Evolutionary conservation across 345 rosid species (phyloP), one percentile per base, ranked within the genome.

Genomic region (Linum lewisii): DNA sequence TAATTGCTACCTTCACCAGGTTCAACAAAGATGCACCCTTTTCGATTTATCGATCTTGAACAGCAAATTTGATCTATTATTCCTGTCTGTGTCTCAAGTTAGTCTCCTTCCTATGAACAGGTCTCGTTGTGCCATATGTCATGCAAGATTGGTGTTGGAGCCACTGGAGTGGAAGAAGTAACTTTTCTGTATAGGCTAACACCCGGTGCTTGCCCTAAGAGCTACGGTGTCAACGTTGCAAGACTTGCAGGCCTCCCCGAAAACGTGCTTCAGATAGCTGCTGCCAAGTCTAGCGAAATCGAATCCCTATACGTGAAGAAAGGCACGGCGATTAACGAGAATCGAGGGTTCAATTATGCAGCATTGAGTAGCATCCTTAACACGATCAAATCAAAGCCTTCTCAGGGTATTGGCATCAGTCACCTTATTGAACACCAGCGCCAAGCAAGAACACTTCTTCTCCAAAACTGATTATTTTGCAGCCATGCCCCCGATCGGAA

Each of bases 161-260:
- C 1, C 52, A 78, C 66, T 64, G 94, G 90, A 73, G 64, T 72
- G 16, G 96, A 93, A 66, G 95, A 89, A 70, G 95, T 93, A 23
- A 84, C 92, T 21, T 93, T 89, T 73, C 99, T 89, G 42, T 85
- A 89, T 69, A 79, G 88, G 71, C 71, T 93, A 74, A 85, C 78
- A 9, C 62, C 74, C 54, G 97, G 97, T 61, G 87, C 88, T 54
- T 93, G 99, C 75, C 99, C 97, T 45, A 93, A 89, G 76, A 93
- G 99, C 77, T 87, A 89, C 60, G 97, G 99, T 60, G 92, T 89
- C 66, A 93, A 89, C 60, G 96, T 93, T 70, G 99, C 99, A 57
- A 83, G 96, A 65, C 75, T 93, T 70, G 99, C 97, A 54, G 99
- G 99, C 69, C 75, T 93, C 38, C 94, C 99, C 0, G 78, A 81